A percentile compares a stretch with the other conserved stretches of the same genome.
These are phyloP conservation scores for Trichomonascus vanleenenianus DNA, from an alignment of 805 yeast genomes.

Conservation along the genomic window DNA sequence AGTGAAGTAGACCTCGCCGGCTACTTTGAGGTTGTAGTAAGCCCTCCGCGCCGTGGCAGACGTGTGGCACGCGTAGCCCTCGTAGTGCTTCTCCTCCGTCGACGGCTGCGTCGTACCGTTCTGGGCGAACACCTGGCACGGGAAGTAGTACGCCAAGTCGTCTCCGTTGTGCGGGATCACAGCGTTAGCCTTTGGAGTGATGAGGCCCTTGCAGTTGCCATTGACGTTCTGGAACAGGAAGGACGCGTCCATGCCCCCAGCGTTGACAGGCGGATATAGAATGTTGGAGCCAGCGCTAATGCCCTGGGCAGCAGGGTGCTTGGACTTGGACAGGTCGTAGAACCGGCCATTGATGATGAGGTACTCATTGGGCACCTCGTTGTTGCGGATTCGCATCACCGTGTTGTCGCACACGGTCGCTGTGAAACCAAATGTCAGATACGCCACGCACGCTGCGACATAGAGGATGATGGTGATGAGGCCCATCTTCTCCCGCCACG, in stretches of 20 bases:
- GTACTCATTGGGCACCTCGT: constrained; percentile 51
- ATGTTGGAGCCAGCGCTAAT: constrained; percentile 58
- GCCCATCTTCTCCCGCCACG: constrained; percentile 96
- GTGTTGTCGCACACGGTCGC: constrained; percentile 60
- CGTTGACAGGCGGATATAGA: constrained; percentile 76
- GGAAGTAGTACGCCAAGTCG: constrained; percentile 90
- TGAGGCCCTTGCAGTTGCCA: constrained; percentile 71
- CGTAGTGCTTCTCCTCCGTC: constrained; percentile 50
- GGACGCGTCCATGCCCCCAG: constrained; percentile 82
- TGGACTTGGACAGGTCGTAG: constrained; percentile 57
- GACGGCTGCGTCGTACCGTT: constrained; percentile 69
- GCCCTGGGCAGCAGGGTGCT: constrained; percentile 80
- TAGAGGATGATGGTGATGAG: constrained; percentile 65
- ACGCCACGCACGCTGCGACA: constrained; percentile 75
- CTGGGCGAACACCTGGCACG: constrained; percentile 64
- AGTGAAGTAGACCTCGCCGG: constrained; percentile 75
- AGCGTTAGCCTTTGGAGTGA: constrained; percentile 58
- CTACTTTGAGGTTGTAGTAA: constrained; percentile 49
- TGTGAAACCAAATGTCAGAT: constrained; percentile 84
- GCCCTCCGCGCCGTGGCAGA: constrained; percentile 57
- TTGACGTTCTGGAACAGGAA: constrained; percentile 87
- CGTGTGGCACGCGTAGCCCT: constrained; percentile 92
- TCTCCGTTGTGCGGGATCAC: constrained; percentile 60
- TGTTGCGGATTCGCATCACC: constrained; percentile 45
- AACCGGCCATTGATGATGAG: constrained; percentile 79